Conservation (phyloP, 441 rosid genomes). For the Arabidopsis lyrata region DNA sequence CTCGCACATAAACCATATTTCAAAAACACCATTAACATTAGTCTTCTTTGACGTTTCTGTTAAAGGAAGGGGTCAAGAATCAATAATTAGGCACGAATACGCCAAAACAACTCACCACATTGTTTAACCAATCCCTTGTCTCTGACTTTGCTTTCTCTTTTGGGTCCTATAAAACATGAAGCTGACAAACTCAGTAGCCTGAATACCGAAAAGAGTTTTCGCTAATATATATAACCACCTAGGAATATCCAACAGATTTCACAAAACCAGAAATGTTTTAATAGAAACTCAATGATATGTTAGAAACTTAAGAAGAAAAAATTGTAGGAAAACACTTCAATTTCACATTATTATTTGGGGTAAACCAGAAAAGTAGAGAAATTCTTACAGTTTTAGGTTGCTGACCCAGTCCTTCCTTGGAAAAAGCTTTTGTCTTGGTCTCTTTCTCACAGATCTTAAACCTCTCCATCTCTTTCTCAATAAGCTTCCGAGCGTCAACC, state of each 20-base stretch:
- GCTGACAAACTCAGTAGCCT: constrained; percentile 34
- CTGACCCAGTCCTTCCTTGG: constrained; percentile 99
- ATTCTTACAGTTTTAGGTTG: constrained; percentile 97
- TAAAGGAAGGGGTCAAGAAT: background rate
- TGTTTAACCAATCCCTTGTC: constrained; percentile 99
- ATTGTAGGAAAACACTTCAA: constrained; percentile 4
- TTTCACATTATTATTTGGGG: background rate
- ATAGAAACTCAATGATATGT: constrained; percentile 4
- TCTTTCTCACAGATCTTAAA: constrained; percentile 99
- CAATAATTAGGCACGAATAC: background rate
- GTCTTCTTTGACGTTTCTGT: background rate
- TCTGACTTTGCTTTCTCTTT: constrained; percentile 99
- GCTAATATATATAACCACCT: background rate
- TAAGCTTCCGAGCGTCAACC: constrained; percentile 84
- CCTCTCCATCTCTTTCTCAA: constrained; percentile 99
- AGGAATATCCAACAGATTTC: constrained; percentile 15
- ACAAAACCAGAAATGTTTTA: background rate
- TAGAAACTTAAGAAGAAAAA: background rate
- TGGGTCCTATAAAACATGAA: constrained; percentile 72
- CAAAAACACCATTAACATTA: constrained; percentile 5
- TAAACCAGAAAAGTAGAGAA: constrained; percentile 12
- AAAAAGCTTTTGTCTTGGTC: constrained; percentile 99
- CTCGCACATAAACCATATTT: constrained; percentile 7
- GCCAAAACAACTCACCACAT: constrained; percentile 66
- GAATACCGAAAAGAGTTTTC: constrained; percentile 10